Evolutionary conservation across 192 early-diverging fungal genomes (phyloP).

Genomic region (Irineochytrium annulatum): DNA sequence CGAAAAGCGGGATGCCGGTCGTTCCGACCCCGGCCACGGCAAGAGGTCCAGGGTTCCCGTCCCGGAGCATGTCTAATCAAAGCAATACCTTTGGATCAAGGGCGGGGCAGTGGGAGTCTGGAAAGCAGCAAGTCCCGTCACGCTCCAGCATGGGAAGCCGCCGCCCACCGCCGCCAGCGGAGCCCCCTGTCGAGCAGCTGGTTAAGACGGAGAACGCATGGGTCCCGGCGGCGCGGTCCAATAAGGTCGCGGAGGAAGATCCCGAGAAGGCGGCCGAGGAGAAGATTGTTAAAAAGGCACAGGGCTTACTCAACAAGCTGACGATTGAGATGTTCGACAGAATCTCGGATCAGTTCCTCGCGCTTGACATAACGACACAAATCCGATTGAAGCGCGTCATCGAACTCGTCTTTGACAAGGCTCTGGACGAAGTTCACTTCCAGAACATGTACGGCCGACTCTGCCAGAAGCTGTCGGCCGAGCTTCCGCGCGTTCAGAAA

Average conservation of each 20-base stretch:
- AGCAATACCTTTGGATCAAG: too few relatives aligned
- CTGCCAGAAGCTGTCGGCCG: slow-evolving; percentile 63
- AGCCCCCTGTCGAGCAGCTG: slow-evolving; percentile 63
- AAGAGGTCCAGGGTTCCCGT: too few relatives aligned
- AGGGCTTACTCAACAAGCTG: slow-evolving; percentile 92
- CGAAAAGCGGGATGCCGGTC: background rate
- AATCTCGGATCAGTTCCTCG: slow-evolving; percentile 78
- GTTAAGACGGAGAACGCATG: slow-evolving; percentile 82
- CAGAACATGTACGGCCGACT: slow-evolving; percentile 84
- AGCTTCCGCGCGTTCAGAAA: slow-evolving; percentile 46
- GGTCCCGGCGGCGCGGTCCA: slow-evolving; percentile 46
- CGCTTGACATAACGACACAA: slow-evolving; percentile 66
- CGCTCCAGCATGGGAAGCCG: too few relatives aligned
- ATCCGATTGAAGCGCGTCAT: slow-evolving; percentile 78
- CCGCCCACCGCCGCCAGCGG: background rate
- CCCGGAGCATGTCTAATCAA: too few relatives aligned
- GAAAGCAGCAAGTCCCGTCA: too few relatives aligned
- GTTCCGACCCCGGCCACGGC: too few relatives aligned
- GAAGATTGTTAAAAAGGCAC: slow-evolving; percentile 59
- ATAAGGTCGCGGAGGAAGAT: slow-evolving; percentile 22
- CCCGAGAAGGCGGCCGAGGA: slow-evolving; percentile 33
- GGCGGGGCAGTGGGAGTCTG: too few relatives aligned
- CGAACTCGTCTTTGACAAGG: slow-evolving; percentile 88
- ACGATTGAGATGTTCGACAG: slow-evolving; percentile 91
- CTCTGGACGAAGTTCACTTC: slow-evolving; percentile 91